Conservation (phyloP, 306 rosid species). For the Chamaecrista fasciculata region DNA sequence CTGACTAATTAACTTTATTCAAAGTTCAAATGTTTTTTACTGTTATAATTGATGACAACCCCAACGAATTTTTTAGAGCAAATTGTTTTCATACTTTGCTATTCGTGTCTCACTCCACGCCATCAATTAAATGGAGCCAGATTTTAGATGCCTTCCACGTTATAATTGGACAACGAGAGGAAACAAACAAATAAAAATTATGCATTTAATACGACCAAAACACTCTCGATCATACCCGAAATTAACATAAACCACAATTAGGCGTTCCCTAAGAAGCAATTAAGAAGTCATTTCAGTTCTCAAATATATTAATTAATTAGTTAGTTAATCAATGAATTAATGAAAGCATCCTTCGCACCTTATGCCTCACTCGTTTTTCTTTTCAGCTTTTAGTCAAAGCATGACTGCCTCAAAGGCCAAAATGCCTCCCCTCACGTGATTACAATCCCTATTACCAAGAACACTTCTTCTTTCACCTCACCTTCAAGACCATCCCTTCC, state of each 20-base stretch:
- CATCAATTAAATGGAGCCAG: too few relatives aligned
- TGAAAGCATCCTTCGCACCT: background rate
- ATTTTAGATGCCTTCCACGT: constrained; percentile 52
- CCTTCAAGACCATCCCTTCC: constrained; percentile 11
- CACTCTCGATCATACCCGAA: too few relatives aligned
- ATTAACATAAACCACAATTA: background rate
- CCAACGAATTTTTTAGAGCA: too few relatives aligned
- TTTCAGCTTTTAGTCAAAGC: constrained; percentile 53
- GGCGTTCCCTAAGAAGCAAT: constrained; percentile 24
- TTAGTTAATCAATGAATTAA: background rate
- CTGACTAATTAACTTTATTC: too few relatives aligned
- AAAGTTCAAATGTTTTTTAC: too few relatives aligned
- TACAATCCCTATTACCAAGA: background rate
- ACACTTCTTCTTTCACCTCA: background rate
- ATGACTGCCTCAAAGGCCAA: constrained; percentile 48
- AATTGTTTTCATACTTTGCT: too few relatives aligned
- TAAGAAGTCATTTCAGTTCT: constrained; percentile 25
- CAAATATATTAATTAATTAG: background rate
- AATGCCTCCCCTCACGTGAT: constrained; percentile 68
- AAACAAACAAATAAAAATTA: constrained; percentile 28
- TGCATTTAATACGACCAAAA: background rate
- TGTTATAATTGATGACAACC: too few relatives aligned
- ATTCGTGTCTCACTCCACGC: too few relatives aligned
- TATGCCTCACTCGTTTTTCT: background rate
- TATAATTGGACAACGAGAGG: constrained; percentile 2